Evolutionary conservation across 2,329 filamentous ascomycete genomes (phyloP).

Genomic region (Ciborinia camelliae): DNA sequence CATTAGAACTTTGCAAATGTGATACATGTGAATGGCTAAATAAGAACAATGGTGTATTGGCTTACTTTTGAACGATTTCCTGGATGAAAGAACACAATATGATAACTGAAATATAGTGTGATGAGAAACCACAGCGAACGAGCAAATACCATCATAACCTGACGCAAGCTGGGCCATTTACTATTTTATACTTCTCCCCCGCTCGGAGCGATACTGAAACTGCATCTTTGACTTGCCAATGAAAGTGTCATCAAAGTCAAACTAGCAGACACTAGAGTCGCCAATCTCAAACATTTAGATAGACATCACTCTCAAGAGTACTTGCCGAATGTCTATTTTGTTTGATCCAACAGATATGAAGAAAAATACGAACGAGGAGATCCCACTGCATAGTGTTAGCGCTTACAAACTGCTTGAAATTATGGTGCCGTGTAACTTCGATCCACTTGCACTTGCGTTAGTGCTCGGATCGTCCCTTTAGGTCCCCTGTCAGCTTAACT

Average conservation of each 20-base stretch:
- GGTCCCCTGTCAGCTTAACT: neutral
- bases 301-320: neutral
- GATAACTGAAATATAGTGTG: neutral
- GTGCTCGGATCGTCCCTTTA: neutral
- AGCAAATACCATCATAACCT: neutral
- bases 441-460: neutral
- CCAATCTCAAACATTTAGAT: neutral
- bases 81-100: neutral
- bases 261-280: neutral
- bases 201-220: neutral
- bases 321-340: neutral
- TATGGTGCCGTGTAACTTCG: neutral
- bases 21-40: neutral
- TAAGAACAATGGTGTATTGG: neutral
- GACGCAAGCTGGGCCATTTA: neutral
- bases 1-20: neutral
- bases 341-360: neutral
- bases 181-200: neutral
- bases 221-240: neutral
- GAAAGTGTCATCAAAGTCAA: neutral
- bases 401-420: neutral
- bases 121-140: neutral
- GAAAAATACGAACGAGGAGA: neutral
- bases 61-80: no score
- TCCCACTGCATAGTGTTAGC: neutral